Evolutionary conservation across 345 rosid genomes (phyloP), one percentile per base, ranked within the genome.

Genomic region (Camelina hispida): DNA sequence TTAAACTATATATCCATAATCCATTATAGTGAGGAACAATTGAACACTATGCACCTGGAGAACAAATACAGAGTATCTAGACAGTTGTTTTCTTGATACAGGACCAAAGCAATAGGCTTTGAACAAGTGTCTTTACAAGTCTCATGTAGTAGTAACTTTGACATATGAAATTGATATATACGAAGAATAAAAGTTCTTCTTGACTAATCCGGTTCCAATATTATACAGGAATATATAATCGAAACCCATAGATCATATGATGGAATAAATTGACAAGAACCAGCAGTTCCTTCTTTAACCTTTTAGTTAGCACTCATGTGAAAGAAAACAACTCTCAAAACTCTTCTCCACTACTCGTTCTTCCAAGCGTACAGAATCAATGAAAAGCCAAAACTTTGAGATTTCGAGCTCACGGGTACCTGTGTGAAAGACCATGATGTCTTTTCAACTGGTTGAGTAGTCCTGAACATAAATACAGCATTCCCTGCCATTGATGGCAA

Each of bases 391-490:
- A 80, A 86, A 84, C 81, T 82, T 66, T 85, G 93, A 20, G 87
- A 74, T 72, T 84, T 86, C 18, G 91, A 83, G 72, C 88, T 93
- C 5, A 83, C 72, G 32, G 90, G 72, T 78, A 85, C 73, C 25
- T 84, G 78, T 56, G 88, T 38, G 28, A 70, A 85, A 76, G 83
- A 79, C 93, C 92, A 86, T 17, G 84, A 74, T n/a, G n/a, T n/a
- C 82, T 90, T 89, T 68, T 94, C 97, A 0, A 86, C 85, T 8
- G 91, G 79, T 17, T 82, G 84, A 84, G 88, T 84, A n/a, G 91
- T 84, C 87, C 86, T 85, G 88, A 94, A 91, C 97, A 94, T 85
- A 75, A 94, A 91, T 18, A 94, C 97, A 11, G 96, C 98, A 83
- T 85, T 86, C 20, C 93, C 93, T 9, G 80, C 51, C 18, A 94